Base-by-base conservation (phyloP, 805 yeast species). In the Monosporozyma siamensis region DNA sequence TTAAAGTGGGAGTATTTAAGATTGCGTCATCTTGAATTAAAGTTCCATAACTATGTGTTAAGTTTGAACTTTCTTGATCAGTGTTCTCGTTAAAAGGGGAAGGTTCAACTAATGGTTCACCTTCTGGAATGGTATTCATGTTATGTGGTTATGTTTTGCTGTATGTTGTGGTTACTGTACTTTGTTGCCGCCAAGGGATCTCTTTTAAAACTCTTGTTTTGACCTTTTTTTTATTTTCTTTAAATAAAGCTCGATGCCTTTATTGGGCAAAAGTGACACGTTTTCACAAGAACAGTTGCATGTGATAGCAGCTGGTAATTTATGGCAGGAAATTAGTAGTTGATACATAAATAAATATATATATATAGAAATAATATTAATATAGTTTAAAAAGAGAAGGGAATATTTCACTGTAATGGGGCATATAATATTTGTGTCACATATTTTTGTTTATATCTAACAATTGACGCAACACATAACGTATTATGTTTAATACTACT, bases 401-500 rank as follows among this genome's bases (percentile, higher is more conserved):
- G 25, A n/a, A 23, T n/a, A n/a, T n/a, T n/a, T 32, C 36, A 51
- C 39, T 51, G 53, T 21, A 51, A 45, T 26, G 97, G 97, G 20
- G 95, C 95, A 63, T 88, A 89, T 46, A 89, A 69, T 25, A 89
- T 84, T 64, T 89, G 97, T 1, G 97, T 89, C 18, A 82, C 92
- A 60, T 88, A 89, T 65, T 82, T 87, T 46, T 89, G 73, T 60
- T 83, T 80, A 66, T 89, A 89, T 58, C 97, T 72, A 27, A 86
- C 89, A 17, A 89, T 86, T 32, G 88, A 78, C 3, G 96, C 96
- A 38, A 89, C 97, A 6, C 97, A 95, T 44, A 89, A 69, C 0
- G 95, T 90, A 61, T 87, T 88, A 58, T 89, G 95, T 58, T 89
- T 87, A 55, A 89, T 89, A 49, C 92, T 81, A 9, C 96, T 87